Conservation (phyloP, 139 green algal species). For the Micractinium conductrix region DNA sequence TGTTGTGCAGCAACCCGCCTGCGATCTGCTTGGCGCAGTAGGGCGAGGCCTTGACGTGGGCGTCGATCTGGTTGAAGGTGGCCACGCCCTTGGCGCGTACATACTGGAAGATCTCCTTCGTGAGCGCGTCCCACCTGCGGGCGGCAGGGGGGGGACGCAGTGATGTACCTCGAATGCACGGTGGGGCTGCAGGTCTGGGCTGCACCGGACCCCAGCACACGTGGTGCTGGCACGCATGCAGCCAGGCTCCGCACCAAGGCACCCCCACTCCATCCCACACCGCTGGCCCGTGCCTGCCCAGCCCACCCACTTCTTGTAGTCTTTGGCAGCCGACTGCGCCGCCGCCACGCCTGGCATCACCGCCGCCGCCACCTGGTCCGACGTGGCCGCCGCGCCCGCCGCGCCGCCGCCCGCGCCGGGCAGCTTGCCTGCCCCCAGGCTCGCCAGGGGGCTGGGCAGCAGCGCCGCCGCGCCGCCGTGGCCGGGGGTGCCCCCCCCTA, state of each 20-base stretch:
- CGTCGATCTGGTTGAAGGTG: constrained; percentile 36
- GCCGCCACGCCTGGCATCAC: constrained; percentile 24
- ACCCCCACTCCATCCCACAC: no score
- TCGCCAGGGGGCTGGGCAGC: neutral
- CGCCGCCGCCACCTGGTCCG: neutral
- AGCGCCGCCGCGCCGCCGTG: neutral
- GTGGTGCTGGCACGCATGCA: no score
- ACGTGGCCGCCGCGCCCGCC: neutral
- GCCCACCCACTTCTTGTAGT: constrained; percentile 22
- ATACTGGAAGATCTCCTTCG: constrained; percentile 34
- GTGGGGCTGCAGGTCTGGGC: no score
- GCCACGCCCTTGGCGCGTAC: constrained; percentile 29
- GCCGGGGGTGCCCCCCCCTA: constrained; percentile 1
- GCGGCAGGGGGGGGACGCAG: neutral
- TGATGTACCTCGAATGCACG: no score
- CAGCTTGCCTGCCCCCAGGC: neutral
- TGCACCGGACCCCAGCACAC: no score
- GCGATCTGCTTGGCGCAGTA: constrained; percentile 17
- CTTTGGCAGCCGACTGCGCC: constrained; percentile 9
- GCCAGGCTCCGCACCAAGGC: no score
- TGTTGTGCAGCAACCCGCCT: no score
- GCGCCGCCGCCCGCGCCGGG: neutral
- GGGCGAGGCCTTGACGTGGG: constrained; percentile 9
- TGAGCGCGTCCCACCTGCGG: constrained; percentile 36
- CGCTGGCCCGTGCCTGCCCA: no score